Conservation (phyloP, 768 basidiomycete species). For the Suillus placidus region DNA sequence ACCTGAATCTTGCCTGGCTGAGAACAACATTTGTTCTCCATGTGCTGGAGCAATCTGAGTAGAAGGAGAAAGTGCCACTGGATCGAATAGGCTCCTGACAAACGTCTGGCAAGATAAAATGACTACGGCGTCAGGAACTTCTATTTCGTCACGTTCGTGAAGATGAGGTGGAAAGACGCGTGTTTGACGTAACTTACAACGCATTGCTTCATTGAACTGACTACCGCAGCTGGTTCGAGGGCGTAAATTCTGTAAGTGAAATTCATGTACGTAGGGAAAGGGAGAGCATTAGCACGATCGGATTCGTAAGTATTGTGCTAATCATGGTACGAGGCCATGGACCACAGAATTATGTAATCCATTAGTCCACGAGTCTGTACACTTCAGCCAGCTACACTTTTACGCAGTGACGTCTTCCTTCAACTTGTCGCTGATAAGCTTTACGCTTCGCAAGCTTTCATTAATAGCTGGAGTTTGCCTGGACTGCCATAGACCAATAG, state of each 20-base stretch:
- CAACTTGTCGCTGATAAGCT: not conserved
- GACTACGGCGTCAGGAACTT: not conserved
- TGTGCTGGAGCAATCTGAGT: not conserved
- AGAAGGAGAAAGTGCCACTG: not conserved
- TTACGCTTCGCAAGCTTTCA: not conserved
- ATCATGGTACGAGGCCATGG: not conserved
- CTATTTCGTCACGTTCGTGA: not conserved
- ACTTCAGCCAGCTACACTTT: not conserved
- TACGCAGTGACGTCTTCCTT: not conserved
- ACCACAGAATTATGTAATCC: not conserved
- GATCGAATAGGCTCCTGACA: not conserved
- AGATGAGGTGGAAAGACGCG: constrained; percentile 11
- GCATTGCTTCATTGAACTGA: constrained; percentile 24
- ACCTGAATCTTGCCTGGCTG: not conserved
- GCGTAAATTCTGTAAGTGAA: not conserved
- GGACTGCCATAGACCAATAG: not conserved
- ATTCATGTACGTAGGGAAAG: not conserved
- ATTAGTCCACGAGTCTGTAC: not conserved
- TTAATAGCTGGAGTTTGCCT: not conserved
- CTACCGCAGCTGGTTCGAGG: constrained; percentile 39
- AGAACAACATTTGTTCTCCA: too few species aligned
- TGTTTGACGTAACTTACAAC: constrained; percentile 18
- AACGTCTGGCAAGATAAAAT: not conserved
- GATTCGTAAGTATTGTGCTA: too few species aligned
- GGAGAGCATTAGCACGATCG: not conserved